Evolutionary conservation across 768 basidiomycete species (phyloP).

Genomic region (Boletus tomentosulus): DNA sequence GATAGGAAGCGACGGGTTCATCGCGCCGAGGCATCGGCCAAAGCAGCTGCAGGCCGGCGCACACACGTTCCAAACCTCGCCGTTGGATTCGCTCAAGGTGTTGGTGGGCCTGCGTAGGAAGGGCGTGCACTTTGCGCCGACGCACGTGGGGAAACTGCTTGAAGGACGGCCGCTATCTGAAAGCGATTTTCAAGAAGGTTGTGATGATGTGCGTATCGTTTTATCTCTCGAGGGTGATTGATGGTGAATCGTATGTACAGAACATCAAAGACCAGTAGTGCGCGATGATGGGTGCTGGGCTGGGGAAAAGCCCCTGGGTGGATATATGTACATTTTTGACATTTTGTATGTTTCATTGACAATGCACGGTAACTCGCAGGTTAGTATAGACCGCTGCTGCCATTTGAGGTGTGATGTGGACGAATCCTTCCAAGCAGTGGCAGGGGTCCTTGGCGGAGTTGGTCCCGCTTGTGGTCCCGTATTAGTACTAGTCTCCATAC

Average conservation of each 20-base stretch:
- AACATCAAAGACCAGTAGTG: neutral
- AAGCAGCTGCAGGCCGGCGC: neutral
- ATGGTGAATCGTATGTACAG: too few relatives aligned
- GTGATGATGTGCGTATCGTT: neutral
- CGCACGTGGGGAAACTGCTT: slow-evolving; percentile 40
- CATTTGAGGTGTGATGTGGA: too few relatives aligned
- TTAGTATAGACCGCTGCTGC: too few relatives aligned
- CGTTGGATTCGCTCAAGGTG: slow-evolving; percentile 24
- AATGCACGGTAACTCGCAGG: too few relatives aligned
- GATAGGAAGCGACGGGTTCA: slow-evolving; percentile 1
- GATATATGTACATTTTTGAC: too few relatives aligned
- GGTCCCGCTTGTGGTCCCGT: too few relatives aligned
- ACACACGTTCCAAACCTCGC: slow-evolving; percentile 34
- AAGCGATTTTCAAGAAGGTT: slow-evolving; percentile 21
- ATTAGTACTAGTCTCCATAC: too few relatives aligned
- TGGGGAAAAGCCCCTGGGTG: too few relatives aligned
- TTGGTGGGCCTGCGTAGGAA: slow-evolving; percentile 33
- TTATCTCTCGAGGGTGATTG: neutral
- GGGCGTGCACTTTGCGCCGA: slow-evolving; percentile 33
- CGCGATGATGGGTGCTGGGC: too few relatives aligned
- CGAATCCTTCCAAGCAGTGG: too few relatives aligned
- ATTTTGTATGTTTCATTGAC: too few relatives aligned
- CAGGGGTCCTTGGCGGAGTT: too few relatives aligned
- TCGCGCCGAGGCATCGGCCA: neutral
- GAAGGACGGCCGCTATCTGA: slow-evolving; percentile 19